A percentile compares a stretch with the other conserved stretches of the same genome.
phyloP scores from a whole-genome alignment of 2,329 filamentous ascomycete genomes.

The Lasiodiplodia hormozganensis region DNA sequence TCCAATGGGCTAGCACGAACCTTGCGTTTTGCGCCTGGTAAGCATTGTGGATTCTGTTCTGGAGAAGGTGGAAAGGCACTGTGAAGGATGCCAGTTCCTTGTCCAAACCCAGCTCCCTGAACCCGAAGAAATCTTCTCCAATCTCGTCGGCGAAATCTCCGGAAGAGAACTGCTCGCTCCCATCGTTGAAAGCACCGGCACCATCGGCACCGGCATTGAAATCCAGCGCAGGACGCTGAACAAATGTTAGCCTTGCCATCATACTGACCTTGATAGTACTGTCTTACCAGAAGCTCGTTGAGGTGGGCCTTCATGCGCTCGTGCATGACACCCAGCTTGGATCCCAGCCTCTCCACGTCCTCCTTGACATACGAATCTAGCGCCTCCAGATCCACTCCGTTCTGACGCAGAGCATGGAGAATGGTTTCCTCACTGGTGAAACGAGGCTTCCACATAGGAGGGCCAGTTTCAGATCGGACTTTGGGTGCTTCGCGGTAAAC shows the following conservation, averaged over 20 bases:
- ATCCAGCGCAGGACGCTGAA: slow-evolving; percentile 77
- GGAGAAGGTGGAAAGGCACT: slow-evolving; percentile 91
- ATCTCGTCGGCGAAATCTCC: slow-evolving; percentile 98
- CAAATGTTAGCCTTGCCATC: slow-evolving; percentile 35
- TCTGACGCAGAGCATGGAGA: slow-evolving; percentile 83
- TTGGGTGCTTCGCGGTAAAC: slow-evolving; percentile 85
- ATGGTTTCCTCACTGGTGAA: slow-evolving; percentile 87
- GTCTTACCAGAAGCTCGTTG: slow-evolving; percentile 76
- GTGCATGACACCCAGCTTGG: slow-evolving; percentile 82
- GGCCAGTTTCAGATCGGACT: slow-evolving; percentile 59
- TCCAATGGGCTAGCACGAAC: slow-evolving; percentile 45
- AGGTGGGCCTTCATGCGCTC: slow-evolving; percentile 94
- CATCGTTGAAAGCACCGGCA: slow-evolving; percentile 90
- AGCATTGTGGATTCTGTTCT: slow-evolving; percentile 85
- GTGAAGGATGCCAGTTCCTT: slow-evolving; percentile 86
- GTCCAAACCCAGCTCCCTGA: slow-evolving; percentile 92
- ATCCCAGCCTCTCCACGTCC: slow-evolving; percentile 84
- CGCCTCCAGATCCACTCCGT: slow-evolving; percentile 79
- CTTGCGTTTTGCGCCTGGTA: slow-evolving; percentile 77
- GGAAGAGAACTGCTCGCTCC: slow-evolving; percentile 94
- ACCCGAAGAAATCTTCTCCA: slow-evolving; percentile 98
- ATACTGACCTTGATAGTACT: not conserved
- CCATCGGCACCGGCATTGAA: slow-evolving; percentile 80
- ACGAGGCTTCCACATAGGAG: slow-evolving; percentile 64
- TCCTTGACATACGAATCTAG: slow-evolving; percentile 90